Conservation (phyloP, 495 filamentous ascomycete genomes). For the Aspergillus conjunctus region DNA sequence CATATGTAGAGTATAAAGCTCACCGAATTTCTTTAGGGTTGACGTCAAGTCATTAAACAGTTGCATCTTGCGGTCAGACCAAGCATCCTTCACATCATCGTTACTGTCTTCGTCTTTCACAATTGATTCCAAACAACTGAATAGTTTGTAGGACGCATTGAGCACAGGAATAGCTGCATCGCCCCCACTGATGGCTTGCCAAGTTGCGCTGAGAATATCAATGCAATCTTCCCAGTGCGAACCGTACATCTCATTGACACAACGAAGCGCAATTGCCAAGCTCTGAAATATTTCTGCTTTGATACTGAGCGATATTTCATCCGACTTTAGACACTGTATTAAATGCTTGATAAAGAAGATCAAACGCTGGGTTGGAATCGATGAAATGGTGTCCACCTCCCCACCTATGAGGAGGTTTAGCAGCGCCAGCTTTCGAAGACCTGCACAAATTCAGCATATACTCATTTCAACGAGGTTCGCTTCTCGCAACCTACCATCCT, state of each 20-base stretch:
- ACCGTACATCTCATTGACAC: conserved; percentile 77
- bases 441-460: conserved; percentile 35
- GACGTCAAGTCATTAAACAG: conserved; percentile 60
- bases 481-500: conserved; percentile 40
- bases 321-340: conserved; percentile 64
- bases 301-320: conserved; percentile 41
- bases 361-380: conserved; percentile 74
- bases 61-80: conserved; percentile 51
- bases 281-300: conserved; percentile 60
- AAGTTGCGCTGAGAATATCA: conserved; percentile 56
- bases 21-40: conserved; percentile 47
- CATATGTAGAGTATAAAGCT: conserved; percentile 18
- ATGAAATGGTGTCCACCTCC: conserved; percentile 50
- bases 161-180: conserved; percentile 61
- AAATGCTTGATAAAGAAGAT: conserved; percentile 83
- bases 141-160: conserved; percentile 72
- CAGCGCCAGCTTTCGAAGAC: conserved; percentile 55
- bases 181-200: conserved; percentile 47
- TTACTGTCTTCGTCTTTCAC: conserved; percentile 67
- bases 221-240: conserved; percentile 77
- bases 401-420: conserved; percentile 60
- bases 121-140: conserved; percentile 58
- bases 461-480: neutral
- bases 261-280: conserved; percentile 66
- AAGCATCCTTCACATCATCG: conserved; percentile 80